Evolutionary conservation across 352 stramenopile species (phyloP), one percentile per base, ranked within the genome.

Genomic region (Phytophthora chlamydospora): DNA sequence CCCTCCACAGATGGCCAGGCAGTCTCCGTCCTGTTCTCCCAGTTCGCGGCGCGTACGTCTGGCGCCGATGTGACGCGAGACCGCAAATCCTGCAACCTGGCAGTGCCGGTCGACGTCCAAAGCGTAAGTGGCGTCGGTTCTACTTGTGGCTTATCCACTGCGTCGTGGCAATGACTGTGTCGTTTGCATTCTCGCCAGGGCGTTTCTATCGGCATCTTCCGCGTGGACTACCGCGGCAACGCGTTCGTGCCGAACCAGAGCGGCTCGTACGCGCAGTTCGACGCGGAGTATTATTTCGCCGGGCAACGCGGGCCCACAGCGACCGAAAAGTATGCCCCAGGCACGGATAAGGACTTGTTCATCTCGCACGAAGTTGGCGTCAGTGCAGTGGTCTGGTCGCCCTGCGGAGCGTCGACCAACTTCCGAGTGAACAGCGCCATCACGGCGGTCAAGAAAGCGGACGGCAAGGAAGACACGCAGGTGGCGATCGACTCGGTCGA

Each of bases 201-300:
- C 16, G 44, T 74, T 29, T 74, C 61, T 32, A 71, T 74, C 50
- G 66, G 66, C 34, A 70, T 78, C 54, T 82, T 82, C 47, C 66
- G 67, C 14, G 73, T 82, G 32, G 73, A 82, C 62, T 82, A 82
- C 51, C 73, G 73, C 17, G 73, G 73, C 39, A 79, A 82, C 46
- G 73, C 55, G 12, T 76, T 67, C 45, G 75, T 84, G 2, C 72
- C 75, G 3, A 66, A 61, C 24, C 45, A 42, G 7, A 73, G 62
- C 40, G 63, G 67, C 10, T 68, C 71, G 5, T 74, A 69, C 39
- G 75, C 62, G 13, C 68, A 81, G 58, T 84, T 81, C 45, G 62
- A 84, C 35, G 72, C 72, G n/a, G 73, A 85, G 57, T 85, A 85
- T 51, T 85, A 80, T 66, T 82, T 85, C 16, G 75, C 75, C n/a